Conservation (phyloP, 176 grass and related monocot species). For the Triticum aestivum region DNA sequence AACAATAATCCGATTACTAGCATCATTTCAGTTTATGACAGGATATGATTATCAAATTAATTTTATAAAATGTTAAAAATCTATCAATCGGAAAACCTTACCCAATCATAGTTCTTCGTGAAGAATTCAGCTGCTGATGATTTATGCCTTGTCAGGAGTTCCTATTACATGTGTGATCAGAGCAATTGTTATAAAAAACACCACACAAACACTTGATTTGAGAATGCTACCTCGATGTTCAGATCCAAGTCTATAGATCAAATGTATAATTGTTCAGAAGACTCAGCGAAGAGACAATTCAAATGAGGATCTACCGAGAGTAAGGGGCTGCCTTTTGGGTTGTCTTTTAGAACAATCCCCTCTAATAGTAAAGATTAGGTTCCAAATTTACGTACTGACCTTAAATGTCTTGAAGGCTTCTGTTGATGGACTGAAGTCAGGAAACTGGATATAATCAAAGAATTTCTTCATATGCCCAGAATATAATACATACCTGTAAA, state of each 20-base stretch:
- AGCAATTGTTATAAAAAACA: not conserved
- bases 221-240: not conserved
- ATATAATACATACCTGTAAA: slow-evolving; percentile 50
- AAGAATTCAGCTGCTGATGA: slow-evolving; percentile 47
- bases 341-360: not conserved
- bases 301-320: not conserved
- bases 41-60: not conserved
- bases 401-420: slow-evolving; percentile 73
- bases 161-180: slow-evolving; percentile 30
- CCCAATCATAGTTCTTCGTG: slow-evolving; percentile 66
- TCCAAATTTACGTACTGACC: slow-evolving; percentile 12
- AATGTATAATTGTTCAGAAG: not conserved
- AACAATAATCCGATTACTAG: not conserved
- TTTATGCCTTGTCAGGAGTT: slow-evolving; percentile 57
- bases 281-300: not conserved
- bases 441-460: slow-evolving; percentile 56
- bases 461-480: slow-evolving; percentile 56
- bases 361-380: not conserved
- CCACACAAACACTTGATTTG: not conserved
- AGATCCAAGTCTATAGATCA: not conserved
- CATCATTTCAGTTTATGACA: not conserved
- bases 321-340: not conserved
- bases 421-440: slow-evolving; percentile 57
- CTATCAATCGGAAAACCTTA: slow-evolving; percentile 3
- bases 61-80: not conserved